phyloP scores from a whole-genome alignment of 495 filamentous ascomycete species.

The Penicillium pancosmium region DNA sequence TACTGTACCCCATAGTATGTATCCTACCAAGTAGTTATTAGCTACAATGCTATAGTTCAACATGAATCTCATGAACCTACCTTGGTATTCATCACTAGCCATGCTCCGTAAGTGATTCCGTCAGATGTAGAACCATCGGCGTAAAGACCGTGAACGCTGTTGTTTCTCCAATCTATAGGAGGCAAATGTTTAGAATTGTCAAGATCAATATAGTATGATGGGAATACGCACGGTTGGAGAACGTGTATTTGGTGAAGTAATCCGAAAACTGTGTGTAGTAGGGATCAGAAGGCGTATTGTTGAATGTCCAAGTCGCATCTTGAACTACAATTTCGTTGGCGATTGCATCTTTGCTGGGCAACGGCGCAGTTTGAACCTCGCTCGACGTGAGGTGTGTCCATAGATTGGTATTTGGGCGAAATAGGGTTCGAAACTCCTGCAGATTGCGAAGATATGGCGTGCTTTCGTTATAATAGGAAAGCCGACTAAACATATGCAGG shows the following conservation, averaged over 20 bases:
- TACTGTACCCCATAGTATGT: conserved; percentile 55
- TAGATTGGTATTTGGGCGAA: conserved; percentile 54
- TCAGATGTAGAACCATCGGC: conserved; percentile 53
- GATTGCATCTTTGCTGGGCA: conserved; percentile 50
- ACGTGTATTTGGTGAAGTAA: conserved; percentile 64
- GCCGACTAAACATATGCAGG: conserved; percentile 55
- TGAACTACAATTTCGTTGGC: conserved; percentile 50
- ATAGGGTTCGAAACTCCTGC: conserved; percentile 58
- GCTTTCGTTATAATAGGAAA: conserved; percentile 55
- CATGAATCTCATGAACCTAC: conserved; percentile 9
- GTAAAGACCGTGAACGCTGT: conserved; percentile 56
- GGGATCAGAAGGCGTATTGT: conserved; percentile 49
- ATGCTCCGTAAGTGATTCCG: conserved; percentile 55
- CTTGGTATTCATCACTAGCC: conserved; percentile 61
- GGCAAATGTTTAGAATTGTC: neutral
- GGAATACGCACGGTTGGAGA: conserved; percentile 38
- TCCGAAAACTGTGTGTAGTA: conserved; percentile 55
- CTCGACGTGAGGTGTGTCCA: conserved; percentile 60
- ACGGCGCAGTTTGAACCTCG: conserved; percentile 51
- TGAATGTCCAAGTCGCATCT: conserved; percentile 60
- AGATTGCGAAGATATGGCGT: conserved; percentile 56
- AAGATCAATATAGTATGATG: neutral
- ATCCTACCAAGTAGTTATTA: conserved; percentile 26
- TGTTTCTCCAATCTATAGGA: conserved; percentile 48
- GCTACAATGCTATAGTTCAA: neutral